Evolutionary conservation across 2,329 filamentous ascomycete species (phyloP).

Genomic region (Tolypocladium amazonense): DNA sequence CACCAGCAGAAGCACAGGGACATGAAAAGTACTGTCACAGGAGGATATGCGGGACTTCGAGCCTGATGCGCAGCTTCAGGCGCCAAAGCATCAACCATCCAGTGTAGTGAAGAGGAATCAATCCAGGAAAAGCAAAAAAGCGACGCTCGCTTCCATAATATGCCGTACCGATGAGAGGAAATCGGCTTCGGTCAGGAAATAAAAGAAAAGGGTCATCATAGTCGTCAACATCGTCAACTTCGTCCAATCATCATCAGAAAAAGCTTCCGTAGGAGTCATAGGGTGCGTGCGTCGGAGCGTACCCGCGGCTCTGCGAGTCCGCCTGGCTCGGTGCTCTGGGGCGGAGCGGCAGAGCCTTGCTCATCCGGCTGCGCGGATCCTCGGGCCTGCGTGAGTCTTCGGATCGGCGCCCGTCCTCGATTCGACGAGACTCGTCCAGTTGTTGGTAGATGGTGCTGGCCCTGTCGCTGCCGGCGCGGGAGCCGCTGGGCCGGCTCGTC

Average conservation of each 20-base stretch:
- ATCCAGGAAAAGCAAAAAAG: constrained; percentile 7
- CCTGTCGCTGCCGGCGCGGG: constrained; percentile 38
- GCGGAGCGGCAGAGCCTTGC: constrained; percentile 30
- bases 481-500: constrained; percentile 19
- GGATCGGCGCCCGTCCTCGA: constrained; percentile 1
- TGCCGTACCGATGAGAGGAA: neutral
- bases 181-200: constrained; percentile 9
- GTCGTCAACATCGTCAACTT: constrained; percentile 16
- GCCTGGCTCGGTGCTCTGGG: constrained; percentile 39
- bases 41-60: neutral
- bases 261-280: constrained; percentile 21
- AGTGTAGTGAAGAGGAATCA: constrained; percentile 13
- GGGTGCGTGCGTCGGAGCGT: constrained; percentile 13
- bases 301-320: constrained; percentile 28
- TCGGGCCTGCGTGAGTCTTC: constrained; percentile 31
- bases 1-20: constrained; percentile 14
- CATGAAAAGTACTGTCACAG: constrained; percentile 2
- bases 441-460: constrained; percentile 35
- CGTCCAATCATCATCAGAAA: constrained; percentile 19
- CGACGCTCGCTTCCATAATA: constrained; percentile 9
- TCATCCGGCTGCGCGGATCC: constrained; percentile 30
- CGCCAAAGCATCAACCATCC: constrained; percentile 2
- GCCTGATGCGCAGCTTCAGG: constrained; percentile 8
- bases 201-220: constrained; percentile 14
- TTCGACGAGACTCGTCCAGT: constrained; percentile 30